Evolutionary conservation across 2,329 filamentous ascomycete genomes (phyloP), one percentile per base, ranked within the genome.

Genomic region (Aspergillus fijiensis): DNA sequence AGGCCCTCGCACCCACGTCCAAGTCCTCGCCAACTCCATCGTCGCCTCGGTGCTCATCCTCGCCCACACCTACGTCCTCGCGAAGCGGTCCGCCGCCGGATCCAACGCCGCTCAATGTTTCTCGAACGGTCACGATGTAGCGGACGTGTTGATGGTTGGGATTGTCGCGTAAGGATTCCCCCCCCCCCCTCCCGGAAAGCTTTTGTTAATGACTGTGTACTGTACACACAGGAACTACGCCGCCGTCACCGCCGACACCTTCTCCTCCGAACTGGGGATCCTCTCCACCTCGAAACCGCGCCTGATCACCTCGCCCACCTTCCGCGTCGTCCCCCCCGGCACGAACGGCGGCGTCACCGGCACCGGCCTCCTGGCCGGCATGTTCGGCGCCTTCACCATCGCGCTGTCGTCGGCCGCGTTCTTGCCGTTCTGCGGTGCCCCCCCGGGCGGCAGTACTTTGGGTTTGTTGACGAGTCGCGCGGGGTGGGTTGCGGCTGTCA

Each of bases 181-280:
- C 33, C 25, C 16, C 45, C 19, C 21, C 54, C 27, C 7, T 7
- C 7, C 6, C 27, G 23, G 4, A 45, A 14, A 53, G 33, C 33
- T 5, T 35, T 2, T 27, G 27, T 6, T 19, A 29, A 33, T 33
- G 39, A 48, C 52, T 2, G 11, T 47, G 25, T 9, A 6, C 31
- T 1, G 45, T 3, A 2, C 33, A 23, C 25, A 47, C 58, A 79
- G 76, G 48, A 94, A 96, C 78, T 99, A 99, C 71, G 94, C 92
- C 27, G 91, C 91, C 52, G 92, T 96, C 10, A 87, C 92, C 21
- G 91, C 94, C 53, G 95, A 99, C 75, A 99, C 95, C 0, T 95
- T 97, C 74, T 93, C 90, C 59, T 96, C 92, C 11, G 95, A 99
- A 79, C 87, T 99, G 21, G 95, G 95, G 14, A 99, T 99, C 59